Evolutionary conservation across 2,329 filamentous ascomycete species (phyloP).

Genomic region (Kalmusia sp.): DNA sequence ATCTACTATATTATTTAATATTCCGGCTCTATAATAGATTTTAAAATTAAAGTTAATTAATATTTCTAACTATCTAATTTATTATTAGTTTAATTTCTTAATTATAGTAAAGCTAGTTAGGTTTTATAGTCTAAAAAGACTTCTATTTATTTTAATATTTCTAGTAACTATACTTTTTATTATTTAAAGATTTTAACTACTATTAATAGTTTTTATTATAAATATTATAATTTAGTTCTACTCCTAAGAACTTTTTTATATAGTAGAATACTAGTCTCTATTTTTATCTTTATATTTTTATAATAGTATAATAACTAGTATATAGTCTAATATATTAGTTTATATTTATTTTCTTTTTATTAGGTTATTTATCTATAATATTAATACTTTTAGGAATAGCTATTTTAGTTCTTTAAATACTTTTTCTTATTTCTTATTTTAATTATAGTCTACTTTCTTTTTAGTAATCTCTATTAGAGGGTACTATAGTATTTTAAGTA

Average conservation of each 20-base stretch:
- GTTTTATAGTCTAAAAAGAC: background rate
- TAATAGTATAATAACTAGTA: too few relatives aligned
- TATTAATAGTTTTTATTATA: slow-evolving; percentile 16
- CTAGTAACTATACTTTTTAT: background rate
- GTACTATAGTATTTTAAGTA: too few relatives aligned
- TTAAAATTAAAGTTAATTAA: background rate
- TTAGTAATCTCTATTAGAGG: too few relatives aligned
- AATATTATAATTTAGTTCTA: slow-evolving; percentile 19
- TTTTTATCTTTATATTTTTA: slow-evolving; percentile 26
- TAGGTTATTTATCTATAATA: too few relatives aligned
- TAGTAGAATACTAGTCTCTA: slow-evolving; percentile 26
- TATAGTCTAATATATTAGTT: too few relatives aligned
- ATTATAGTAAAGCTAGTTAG: background rate
- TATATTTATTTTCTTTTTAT: too few relatives aligned
- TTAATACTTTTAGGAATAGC: too few relatives aligned
- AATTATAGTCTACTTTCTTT: too few relatives aligned
- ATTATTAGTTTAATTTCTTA: background rate
- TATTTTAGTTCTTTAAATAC: too few relatives aligned
- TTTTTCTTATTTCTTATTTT: too few relatives aligned
- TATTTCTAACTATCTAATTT: background rate
- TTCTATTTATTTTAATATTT: background rate
- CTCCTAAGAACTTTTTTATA: slow-evolving; percentile 18
- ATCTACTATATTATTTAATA: background rate
- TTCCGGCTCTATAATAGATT: too few relatives aligned
- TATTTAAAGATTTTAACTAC: background rate